A percentile compares a stretch with the other conserved stretches of the same genome.
These are phyloP conservation scores for Kalmusia sp. DNA, from an alignment of 2,329 filamentous ascomycete species.

Conservation along the genomic window DNA sequence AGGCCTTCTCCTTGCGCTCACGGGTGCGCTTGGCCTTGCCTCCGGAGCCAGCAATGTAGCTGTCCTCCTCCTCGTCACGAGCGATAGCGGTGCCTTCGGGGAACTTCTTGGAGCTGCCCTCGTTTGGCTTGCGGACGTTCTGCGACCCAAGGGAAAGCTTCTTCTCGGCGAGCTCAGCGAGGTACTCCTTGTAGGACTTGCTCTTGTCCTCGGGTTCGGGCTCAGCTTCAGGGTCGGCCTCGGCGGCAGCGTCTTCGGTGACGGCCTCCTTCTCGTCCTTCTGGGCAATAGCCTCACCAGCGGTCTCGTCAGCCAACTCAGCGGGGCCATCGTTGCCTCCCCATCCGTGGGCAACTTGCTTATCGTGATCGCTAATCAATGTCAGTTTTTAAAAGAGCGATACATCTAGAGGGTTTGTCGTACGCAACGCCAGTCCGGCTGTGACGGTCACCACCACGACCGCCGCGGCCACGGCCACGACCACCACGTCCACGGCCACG, in stretches of 20 bases:
- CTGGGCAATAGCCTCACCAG: conserved; percentile 87
- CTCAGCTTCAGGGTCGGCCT: conserved; percentile 52
- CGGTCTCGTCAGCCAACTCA: conserved; percentile 90
- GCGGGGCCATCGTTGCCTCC: conserved; percentile 81
- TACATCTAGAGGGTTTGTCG: conserved; percentile 30
- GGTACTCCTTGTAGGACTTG: conserved; percentile 89
- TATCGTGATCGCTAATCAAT: conserved; percentile 72
- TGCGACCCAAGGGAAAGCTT: conserved; percentile 73
- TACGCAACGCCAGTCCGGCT: conserved; percentile 67
- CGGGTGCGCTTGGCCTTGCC: conserved; percentile 85
- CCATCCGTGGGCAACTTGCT: conserved; percentile 90
- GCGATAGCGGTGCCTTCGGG: conserved; percentile 75
- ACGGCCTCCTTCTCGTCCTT: conserved; percentile 75
- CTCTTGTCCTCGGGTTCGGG: conserved; percentile 79
- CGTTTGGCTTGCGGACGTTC: conserved; percentile 88
- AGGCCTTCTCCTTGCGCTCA: conserved; percentile 89
- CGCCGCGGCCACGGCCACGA: conserved; percentile 54
- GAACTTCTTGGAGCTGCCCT: conserved; percentile 96
- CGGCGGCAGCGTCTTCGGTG: conserved; percentile 51
- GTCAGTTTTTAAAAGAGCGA: conserved; percentile 21
- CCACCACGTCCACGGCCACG: conserved; percentile 58
- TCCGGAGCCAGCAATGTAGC: conserved; percentile 74
- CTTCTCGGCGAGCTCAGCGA: conserved; percentile 78
- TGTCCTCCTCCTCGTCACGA: conserved; percentile 66
- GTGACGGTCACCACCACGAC: conserved; percentile 64